Evolutionary conservation across 23 red algal genomes (phyloP), one percentile per base, ranked within the genome.

Genomic region (Chondrus crispus): DNA sequence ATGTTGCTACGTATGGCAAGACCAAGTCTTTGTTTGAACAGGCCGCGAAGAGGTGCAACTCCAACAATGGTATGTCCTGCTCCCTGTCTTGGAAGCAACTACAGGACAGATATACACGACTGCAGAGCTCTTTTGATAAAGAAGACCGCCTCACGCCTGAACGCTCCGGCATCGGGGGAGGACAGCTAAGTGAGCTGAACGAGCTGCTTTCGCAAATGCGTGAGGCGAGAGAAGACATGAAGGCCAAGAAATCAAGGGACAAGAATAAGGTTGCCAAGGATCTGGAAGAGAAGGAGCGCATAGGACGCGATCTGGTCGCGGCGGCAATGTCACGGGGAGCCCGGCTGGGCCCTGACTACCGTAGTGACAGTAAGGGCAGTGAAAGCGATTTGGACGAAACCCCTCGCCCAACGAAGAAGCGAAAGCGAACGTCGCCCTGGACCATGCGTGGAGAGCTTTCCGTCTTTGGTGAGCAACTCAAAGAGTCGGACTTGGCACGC

Each of bases 161-260:
- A 64, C 58, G 58, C 58, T 76, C 71, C 33, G 24, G 71, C 28
- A 5, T 76, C 28, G 28, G 71, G 37, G 71, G 71, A 20, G 71
- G 71, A 38, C 30, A 76, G 71, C 39, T 76, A n/a, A 76, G 71
- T 48, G 71, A 76, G 43, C 71, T 76, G 39, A 76, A 76, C 44
- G 71, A 76, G 44, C 71, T 42, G 4, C 19, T 76, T 43, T 76
- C 28, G 44, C 37, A 13, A 5, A 76, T 76, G 24, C 28, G 39
- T 37, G 39, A 76, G 39, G 71, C 28, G 39, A 22, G 39, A 24
- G 28, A 76, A 77, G 71, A 77, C 12, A 35, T 77, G 29, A 77
- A 77, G 28, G n/a, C 26, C 9, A 48, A 12, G 38, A 44, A 77
- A 37, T 39, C 1, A n/a, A 37, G 10, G 1, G 38, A 77, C 29